Conservation (phyloP, 768 basidiomycete species). For the Naganishia kalamii region DNA sequence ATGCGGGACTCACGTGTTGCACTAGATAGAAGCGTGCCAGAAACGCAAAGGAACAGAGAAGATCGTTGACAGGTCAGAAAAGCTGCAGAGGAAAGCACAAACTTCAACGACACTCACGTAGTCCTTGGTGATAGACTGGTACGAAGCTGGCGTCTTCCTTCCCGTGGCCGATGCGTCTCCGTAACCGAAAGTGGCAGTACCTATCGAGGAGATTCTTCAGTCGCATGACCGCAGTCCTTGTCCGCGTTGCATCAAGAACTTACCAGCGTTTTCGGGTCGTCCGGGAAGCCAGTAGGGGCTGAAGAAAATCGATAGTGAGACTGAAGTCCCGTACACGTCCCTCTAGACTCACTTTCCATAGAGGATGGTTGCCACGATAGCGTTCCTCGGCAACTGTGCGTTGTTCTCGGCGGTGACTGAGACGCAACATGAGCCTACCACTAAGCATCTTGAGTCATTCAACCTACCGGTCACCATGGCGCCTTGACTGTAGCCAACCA, state of each 20-base stretch:
- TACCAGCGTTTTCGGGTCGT: constrained; percentile 13
- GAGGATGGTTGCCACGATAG: constrained; percentile 15
- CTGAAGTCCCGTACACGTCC: background rate
- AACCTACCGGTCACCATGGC: constrained; percentile 8
- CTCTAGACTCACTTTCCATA: constrained; percentile 17
- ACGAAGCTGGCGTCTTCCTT: constrained; percentile 4
- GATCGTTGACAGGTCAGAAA: background rate
- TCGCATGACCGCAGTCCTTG: no score
- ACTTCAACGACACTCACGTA: background rate
- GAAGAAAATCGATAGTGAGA: no score
- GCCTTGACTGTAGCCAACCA: constrained; percentile 15
- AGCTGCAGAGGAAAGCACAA: background rate
- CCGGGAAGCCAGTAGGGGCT: constrained; percentile 19
- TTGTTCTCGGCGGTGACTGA: constrained; percentile 18
- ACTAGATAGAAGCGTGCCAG: background rate
- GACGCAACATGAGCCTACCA: background rate
- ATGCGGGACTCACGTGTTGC: background rate
- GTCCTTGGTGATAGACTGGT: constrained; percentile 9
- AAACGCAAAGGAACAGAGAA: background rate
- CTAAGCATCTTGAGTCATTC: background rate
- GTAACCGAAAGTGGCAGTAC: background rate
- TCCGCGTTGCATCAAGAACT: no score
- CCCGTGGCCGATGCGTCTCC: constrained; percentile 7
- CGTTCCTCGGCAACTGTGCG: background rate
- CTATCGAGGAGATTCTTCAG: background rate